Percentiles rank a stretch among this genome's conserved stretches.
Evolutionary conservation across 129 eudicot genomes (phyloP).

Genomic region (Chrysanthemum makinoi): DNA sequence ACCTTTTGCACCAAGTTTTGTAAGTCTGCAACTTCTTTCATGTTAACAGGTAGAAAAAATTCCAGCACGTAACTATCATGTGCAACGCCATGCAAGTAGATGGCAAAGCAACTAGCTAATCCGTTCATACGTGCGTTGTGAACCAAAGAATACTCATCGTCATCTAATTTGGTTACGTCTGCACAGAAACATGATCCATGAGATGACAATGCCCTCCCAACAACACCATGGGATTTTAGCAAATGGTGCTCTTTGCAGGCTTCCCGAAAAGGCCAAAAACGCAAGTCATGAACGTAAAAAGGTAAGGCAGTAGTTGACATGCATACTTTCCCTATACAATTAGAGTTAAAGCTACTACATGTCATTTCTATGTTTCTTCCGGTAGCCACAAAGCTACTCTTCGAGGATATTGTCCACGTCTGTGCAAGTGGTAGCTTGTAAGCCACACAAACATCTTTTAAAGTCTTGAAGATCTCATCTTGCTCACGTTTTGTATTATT

Average conservation of each 20-base stretch:
- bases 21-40: not conserved
- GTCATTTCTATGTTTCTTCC: conserved; percentile 6
- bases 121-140: conserved; percentile 5
- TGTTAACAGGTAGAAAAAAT: conserved; percentile 6
- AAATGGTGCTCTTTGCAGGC: conserved; percentile 12
- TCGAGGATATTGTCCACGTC: not conserved
- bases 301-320: conserved; percentile 9
- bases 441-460: not conserved
- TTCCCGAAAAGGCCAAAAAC: not conserved
- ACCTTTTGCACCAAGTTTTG: conserved; percentile 13
- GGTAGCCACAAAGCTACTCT: conserved; percentile 7
- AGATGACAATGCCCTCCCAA: conserved; percentile 17
- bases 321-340: conserved; percentile 1
- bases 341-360: conserved; percentile 11
- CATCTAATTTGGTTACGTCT: conserved; percentile 9
- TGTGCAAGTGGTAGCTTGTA: conserved; percentile 16
- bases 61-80: conserved; percentile 5
- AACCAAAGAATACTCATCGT: conserved; percentile 17
- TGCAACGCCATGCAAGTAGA: conserved; percentile 1
- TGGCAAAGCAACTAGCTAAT: conserved; percentile 8
- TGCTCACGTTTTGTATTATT: not conserved
- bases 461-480: conserved; percentile 12
- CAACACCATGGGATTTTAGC: conserved; percentile 15
- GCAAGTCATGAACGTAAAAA: not conserved
- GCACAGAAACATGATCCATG: conserved; percentile 7